These are phyloP conservation scores for Gossypium australe DNA, from an alignment of 345 rosid species.

Conservation along the genomic window DNA sequence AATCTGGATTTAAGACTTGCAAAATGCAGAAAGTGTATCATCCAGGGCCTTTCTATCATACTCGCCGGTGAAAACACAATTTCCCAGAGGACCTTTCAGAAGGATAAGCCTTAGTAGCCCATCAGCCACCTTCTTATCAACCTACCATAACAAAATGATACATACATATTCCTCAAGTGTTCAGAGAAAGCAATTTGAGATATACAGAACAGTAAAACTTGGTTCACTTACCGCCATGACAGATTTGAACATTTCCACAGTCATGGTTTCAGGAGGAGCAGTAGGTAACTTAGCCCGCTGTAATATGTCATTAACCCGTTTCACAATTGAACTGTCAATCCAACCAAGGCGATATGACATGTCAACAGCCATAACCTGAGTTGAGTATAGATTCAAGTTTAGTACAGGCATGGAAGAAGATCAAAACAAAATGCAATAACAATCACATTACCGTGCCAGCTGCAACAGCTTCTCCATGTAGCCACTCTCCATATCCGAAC, in stretches of 20 bases:
- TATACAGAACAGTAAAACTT: not conserved
- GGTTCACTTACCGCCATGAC: slow-evolving; percentile 81
- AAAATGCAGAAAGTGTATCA: slow-evolving; percentile 72
- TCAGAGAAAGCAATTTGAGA: not conserved
- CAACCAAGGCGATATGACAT: slow-evolving; percentile 98
- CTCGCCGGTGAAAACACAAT: slow-evolving; percentile 87
- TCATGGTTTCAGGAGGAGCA: slow-evolving; percentile 75
- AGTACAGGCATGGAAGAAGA: slow-evolving; percentile 1
- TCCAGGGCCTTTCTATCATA: slow-evolving; percentile 78
- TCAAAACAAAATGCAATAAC: not conserved
- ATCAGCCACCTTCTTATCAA: slow-evolving; percentile 98
- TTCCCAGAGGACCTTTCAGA: slow-evolving; percentile 87
- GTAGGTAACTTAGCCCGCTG: slow-evolving; percentile 67
- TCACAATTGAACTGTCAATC: slow-evolving; percentile 81
- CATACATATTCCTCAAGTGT: not conserved
- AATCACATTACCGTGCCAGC: slow-evolving; percentile 70
- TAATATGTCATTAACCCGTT: slow-evolving; percentile 59
- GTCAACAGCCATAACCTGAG: slow-evolving; percentile 97
- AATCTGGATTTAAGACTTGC: slow-evolving; percentile 48
- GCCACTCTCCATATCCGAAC: slow-evolving; percentile 90
- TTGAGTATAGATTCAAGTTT: slow-evolving; percentile 8
- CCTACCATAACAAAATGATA: slow-evolving; percentile 37
- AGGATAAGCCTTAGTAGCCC: slow-evolving; percentile 91
- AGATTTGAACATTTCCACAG: slow-evolving; percentile 86
- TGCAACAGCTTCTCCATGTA: slow-evolving; percentile 99